Conservation (phyloP, 345 rosid species). For the Hibiscus tridactylites region DNA sequence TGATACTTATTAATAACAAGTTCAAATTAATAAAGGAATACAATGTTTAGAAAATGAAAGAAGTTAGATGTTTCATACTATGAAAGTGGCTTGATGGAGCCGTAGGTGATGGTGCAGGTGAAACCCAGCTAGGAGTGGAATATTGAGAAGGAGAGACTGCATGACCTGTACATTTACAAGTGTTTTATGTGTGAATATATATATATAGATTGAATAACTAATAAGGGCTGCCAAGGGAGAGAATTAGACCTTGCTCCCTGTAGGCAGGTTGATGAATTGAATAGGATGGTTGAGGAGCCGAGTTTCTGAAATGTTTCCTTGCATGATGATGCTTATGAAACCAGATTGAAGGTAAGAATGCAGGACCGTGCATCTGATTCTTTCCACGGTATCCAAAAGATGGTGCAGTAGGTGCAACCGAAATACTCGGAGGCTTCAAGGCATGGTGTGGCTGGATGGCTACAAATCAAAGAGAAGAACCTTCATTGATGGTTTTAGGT, state of each 20-base stretch:
- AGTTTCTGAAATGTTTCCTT: conserved; percentile 17
- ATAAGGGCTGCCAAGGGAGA: neutral
- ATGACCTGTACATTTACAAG: conserved; percentile 23
- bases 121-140: conserved; percentile 26
- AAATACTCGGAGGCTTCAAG: conserved; percentile 36
- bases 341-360: conserved; percentile 24
- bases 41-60: conserved; percentile 7
- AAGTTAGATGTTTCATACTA: conserved; percentile 21
- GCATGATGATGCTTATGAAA: conserved; percentile 24
- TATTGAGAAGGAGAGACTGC: conserved; percentile 22
- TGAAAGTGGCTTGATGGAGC: conserved; percentile 12
- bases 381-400: conserved; percentile 18
- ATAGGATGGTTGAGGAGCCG: neutral
- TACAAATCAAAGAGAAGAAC: conserved; percentile 19
- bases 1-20: conserved; percentile 4
- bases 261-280: conserved; percentile 17
- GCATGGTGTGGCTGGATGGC: conserved; percentile 23
- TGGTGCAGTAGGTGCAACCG: conserved; percentile 38
- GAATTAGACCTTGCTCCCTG: conserved; percentile 23
- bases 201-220: neutral
- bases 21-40: neutral
- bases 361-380: conserved; percentile 22
- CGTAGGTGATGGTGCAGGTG: conserved; percentile 25
- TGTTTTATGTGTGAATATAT: neutral
- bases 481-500: neutral